phyloP scores from a whole-genome alignment of 495 filamentous ascomycete genomes.

The Neurospora sp. region DNA sequence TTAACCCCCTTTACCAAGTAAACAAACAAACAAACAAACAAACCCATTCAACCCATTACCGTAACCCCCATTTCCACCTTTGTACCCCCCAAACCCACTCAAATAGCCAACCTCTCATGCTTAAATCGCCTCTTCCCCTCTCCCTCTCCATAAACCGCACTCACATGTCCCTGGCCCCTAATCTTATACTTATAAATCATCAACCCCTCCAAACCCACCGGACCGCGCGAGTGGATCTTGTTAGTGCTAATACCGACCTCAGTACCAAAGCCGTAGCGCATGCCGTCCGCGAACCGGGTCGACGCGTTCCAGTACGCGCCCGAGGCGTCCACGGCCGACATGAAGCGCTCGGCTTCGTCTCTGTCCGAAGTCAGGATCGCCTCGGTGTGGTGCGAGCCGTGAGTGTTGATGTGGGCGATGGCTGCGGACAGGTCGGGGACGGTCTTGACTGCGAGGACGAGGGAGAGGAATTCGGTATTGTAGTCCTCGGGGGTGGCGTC shows the following conservation, averaged over 20 bases:
- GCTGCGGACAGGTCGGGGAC: constrained; percentile 59
- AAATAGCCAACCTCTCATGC: constrained; percentile 50
- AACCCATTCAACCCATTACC: not conserved
- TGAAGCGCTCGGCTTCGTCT: constrained; percentile 63
- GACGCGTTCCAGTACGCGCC: constrained; percentile 97
- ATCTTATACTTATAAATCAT: constrained; percentile 96
- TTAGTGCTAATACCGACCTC: constrained; percentile 98
- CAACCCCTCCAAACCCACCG: constrained; percentile 86
- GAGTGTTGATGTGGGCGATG: constrained; percentile 77
- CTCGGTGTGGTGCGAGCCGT: constrained; percentile 94
- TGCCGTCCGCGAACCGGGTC: constrained; percentile 88
- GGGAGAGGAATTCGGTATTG: constrained; percentile 80
- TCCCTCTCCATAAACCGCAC: constrained; percentile 61
- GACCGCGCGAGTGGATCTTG: constrained; percentile 91
- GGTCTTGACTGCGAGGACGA: constrained; percentile 75
- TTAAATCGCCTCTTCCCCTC: constrained; percentile 57
- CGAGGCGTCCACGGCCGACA: constrained; percentile 74
- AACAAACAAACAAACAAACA: not conserved
- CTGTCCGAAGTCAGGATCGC: constrained; percentile 65
- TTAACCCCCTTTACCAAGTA: not conserved
- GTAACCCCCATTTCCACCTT: not conserved
- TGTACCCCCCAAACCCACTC: not conserved
- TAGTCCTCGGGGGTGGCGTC: constrained; percentile 43
- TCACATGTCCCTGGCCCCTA: constrained; percentile 66
- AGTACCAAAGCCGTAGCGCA: constrained; percentile 94